A percentile compares a stretch with the other conserved stretches of the same genome.
These are phyloP conservation scores for Paramarasmius palmivorus DNA, from an alignment of 1,284 basidiomycete genomes.

Conservation along the genomic window DNA sequence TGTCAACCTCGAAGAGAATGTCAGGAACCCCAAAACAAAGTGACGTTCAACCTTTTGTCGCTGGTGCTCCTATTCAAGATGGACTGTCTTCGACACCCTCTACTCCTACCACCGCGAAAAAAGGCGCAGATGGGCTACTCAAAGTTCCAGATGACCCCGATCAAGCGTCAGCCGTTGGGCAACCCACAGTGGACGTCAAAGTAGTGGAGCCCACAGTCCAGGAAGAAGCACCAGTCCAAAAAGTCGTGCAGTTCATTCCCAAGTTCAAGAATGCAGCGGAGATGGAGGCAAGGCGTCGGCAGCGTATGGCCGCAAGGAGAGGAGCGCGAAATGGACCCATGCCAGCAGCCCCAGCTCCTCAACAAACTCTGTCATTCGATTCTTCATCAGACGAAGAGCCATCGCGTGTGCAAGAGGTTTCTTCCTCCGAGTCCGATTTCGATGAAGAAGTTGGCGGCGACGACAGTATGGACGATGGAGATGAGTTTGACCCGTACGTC, in stretches of 20 bases:
- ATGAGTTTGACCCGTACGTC: slow-evolving; percentile 75
- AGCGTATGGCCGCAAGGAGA: slow-evolving; percentile 53
- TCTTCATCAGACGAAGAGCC: slow-evolving; percentile 57
- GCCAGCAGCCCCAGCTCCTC: slow-evolving; percentile 29
- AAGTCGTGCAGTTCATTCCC: slow-evolving; percentile 63
- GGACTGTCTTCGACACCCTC: not conserved
- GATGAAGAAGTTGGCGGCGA: slow-evolving; percentile 49
- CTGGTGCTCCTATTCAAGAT: slow-evolving; percentile 27
- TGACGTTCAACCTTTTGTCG: slow-evolving; percentile 35
- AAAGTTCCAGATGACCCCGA: not conserved
- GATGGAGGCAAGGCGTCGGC: slow-evolving; percentile 70
- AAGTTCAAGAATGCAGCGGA: slow-evolving; percentile 76
- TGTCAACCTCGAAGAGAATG: slow-evolving; percentile 46
- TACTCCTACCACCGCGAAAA: not conserved
- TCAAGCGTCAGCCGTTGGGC: slow-evolving; percentile 13
- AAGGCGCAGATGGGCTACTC: not conserved
- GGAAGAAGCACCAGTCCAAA: slow-evolving; percentile 44
- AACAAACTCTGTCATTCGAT: slow-evolving; percentile 41
- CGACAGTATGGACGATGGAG: slow-evolving; percentile 61
- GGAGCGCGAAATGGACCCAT: slow-evolving; percentile 36
- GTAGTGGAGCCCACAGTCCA: slow-evolving; percentile 30
- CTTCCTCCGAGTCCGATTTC: slow-evolving; percentile 58
- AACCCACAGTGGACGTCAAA: slow-evolving; percentile 36
- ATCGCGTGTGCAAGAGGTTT: slow-evolving; percentile 33
- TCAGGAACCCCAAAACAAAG: slow-evolving; percentile 32